These are phyloP conservation scores for Aureobasidium namibiae DNA, from an alignment of 2,329 filamentous ascomycete genomes.

Conservation along the genomic window DNA sequence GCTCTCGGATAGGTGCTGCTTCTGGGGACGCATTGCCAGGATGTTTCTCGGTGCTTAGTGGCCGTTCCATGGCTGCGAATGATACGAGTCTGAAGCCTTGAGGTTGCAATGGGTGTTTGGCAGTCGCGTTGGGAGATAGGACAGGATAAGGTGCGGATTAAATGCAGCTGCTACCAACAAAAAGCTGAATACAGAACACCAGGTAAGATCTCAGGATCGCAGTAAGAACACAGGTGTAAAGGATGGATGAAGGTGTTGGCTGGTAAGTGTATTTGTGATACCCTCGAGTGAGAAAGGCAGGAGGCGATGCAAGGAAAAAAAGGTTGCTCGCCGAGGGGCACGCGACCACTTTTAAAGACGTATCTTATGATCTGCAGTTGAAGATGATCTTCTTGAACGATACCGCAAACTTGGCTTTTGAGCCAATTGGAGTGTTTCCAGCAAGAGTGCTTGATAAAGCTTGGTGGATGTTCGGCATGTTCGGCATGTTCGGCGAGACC, in stretches of 20 bases:
- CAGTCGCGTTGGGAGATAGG: not conserved
- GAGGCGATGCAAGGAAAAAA: not conserved
- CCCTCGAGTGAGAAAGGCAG: not conserved
- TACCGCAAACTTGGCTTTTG: not conserved
- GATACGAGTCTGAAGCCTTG: not conserved
- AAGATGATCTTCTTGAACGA: not conserved
- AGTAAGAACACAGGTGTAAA: not conserved
- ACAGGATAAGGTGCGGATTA: not conserved
- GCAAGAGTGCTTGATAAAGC: slow-evolving; percentile 1
- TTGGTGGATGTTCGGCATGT: not conserved
- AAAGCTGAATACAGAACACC: not conserved
- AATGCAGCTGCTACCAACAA: not conserved
- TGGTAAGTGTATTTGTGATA: not conserved
- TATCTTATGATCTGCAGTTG: slow-evolving; percentile 5
- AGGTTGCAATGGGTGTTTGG: not conserved
- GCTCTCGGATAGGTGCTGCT: not conserved
- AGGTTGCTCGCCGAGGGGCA: not conserved
- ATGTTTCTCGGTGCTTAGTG: not conserved
- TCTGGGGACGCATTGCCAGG: not conserved
- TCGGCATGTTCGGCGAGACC: not conserved
- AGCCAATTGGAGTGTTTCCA: not conserved
- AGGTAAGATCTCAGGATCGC: not conserved
- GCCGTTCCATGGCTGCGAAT: not conserved
- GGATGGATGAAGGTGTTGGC: not conserved
- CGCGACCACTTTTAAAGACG: slow-evolving; percentile 2